A percentile compares a stretch with the other conserved stretches of the same genome.
Conservation (phyloP, 2,329 filamentous ascomycete genomes). For the Rhytidhysteron rufulum region DNA sequence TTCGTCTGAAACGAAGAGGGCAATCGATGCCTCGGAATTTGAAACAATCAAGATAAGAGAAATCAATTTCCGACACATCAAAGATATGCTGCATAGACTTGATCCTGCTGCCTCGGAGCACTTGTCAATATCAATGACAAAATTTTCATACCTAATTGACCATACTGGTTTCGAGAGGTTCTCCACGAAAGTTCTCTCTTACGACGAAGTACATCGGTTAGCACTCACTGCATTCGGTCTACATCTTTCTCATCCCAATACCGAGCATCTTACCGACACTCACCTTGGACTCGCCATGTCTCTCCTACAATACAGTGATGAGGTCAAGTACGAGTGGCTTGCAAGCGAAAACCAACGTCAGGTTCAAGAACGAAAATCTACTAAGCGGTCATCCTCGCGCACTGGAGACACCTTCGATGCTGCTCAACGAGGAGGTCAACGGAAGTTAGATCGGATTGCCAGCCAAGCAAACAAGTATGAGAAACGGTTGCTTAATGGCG, state of each 20-base stretch:
- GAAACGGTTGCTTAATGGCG: constrained; percentile 73
- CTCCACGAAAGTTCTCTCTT: constrained; percentile 52
- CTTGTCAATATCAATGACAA: constrained; percentile 20
- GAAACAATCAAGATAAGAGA: constrained; percentile 31
- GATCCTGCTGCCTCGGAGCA: constrained; percentile 28
- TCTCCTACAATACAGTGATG: constrained; percentile 44
- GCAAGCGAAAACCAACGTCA: constrained; percentile 32
- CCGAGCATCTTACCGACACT: constrained; percentile 31
- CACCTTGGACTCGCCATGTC: constrained; percentile 41
- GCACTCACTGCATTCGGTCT: constrained; percentile 51
- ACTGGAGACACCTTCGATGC: not conserved
- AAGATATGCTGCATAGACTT: constrained; percentile 55
- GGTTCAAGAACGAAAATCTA: not conserved
- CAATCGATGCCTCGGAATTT: constrained; percentile 4
- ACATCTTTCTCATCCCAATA: constrained; percentile 17
- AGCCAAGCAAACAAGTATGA: constrained; percentile 65
- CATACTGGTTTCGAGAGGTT: constrained; percentile 19
- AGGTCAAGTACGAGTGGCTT: constrained; percentile 43
- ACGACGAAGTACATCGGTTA: constrained; percentile 59
- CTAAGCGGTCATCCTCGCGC: not conserved
- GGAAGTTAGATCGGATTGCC: constrained; percentile 41
- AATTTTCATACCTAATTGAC: constrained; percentile 23
- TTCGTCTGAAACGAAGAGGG: not conserved
- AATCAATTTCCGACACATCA: constrained; percentile 63
- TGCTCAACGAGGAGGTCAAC: not conserved